Base-by-base conservation (phyloP, 129 eudicot genomes). In the Flaveria linearis region DNA sequence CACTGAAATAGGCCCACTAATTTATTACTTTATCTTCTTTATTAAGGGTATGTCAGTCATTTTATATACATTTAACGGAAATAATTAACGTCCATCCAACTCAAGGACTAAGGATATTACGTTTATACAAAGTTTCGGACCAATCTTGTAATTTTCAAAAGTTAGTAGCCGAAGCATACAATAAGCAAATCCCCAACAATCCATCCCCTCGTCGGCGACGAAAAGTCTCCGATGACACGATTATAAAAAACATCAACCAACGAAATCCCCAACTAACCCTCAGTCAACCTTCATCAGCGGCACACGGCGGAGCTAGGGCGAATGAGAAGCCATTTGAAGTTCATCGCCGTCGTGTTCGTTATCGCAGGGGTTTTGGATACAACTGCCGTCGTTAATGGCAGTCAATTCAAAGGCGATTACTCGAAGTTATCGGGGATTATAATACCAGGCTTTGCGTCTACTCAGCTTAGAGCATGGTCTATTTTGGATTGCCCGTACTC, bases 401-500 rank as follows among this genome's bases (percentile, higher is more conserved):
- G 80, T 45, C 83, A 78, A 49, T 80, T 86, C 66, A 30, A 60
- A 39, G 86, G 82, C 5, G 86, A 82, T 11, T 82, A 70, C 68
- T 78, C 84, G 6, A 93, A 93, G 80, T 67, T 93, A 2, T 93
- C 98, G 7, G 97, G 97, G 23, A 93, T 93, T 10, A 90, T 93
- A 39, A 88, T 93, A 72, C 98, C 98, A 9, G 98, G 98, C 11
- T 93, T 90, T 79, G 98, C 98, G n/a, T 93, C 97, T 11, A 88
- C 98, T 46, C 98, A 90, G 71, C 87, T 93, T 7, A 74, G 98
- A 77, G 98, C 98, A 2, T 93, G 98, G 98, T 93, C 98, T 51
- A 93, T 93, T n/a, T 71, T 93, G 68, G 98, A 93, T 78, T 93
- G 98, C 80, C 98, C 98, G 47, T 93, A 68, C 85, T 93, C 98